These are phyloP conservation scores for Nicotiana knightiana DNA, from an alignment of 257 asterid genomes.

Conservation along the genomic window DNA sequence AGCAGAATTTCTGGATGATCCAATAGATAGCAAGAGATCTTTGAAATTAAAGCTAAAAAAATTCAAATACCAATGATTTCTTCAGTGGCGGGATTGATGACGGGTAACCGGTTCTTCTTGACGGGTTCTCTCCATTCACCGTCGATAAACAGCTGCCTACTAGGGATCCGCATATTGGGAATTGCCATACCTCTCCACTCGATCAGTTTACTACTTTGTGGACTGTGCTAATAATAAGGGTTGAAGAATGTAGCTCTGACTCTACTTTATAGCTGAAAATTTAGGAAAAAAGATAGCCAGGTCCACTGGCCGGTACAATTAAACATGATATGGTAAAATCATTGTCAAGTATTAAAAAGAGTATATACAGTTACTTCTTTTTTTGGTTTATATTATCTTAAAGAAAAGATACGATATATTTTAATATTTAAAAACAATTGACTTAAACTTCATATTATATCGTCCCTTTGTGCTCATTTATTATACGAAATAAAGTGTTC, in stretches of 20 bases:
- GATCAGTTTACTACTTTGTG: not conserved
- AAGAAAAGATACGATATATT: too few relatives aligned
- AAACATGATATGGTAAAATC: too few relatives aligned
- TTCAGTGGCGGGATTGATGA: constrained; percentile 75
- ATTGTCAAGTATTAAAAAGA: too few relatives aligned
- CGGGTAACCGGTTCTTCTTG: constrained; percentile 51
- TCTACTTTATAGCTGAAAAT: not conserved
- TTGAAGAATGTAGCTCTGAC: too few relatives aligned
- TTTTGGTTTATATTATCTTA: too few relatives aligned
- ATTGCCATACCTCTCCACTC: constrained; percentile 3
- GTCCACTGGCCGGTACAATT: too few relatives aligned
- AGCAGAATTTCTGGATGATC: not conserved
- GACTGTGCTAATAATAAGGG: not conserved
- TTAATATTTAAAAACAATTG: too few relatives aligned
- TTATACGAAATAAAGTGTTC: too few relatives aligned
- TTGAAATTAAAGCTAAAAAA: not conserved
- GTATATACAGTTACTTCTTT: too few relatives aligned
- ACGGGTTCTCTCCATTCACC: constrained; percentile 79
- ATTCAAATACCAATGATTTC: constrained; percentile 46
- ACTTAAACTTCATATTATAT: too few relatives aligned
- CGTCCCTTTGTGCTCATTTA: too few relatives aligned
- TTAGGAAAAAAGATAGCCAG: not conserved
- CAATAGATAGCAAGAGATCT: not conserved
- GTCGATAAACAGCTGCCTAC: constrained; percentile 62
- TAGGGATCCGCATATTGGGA: constrained; percentile 32